These are phyloP conservation scores for Ophiognomonia clavigignenti-juglandacearum DNA, from an alignment of 2,329 filamentous ascomycete genomes.

Conservation along the genomic window DNA sequence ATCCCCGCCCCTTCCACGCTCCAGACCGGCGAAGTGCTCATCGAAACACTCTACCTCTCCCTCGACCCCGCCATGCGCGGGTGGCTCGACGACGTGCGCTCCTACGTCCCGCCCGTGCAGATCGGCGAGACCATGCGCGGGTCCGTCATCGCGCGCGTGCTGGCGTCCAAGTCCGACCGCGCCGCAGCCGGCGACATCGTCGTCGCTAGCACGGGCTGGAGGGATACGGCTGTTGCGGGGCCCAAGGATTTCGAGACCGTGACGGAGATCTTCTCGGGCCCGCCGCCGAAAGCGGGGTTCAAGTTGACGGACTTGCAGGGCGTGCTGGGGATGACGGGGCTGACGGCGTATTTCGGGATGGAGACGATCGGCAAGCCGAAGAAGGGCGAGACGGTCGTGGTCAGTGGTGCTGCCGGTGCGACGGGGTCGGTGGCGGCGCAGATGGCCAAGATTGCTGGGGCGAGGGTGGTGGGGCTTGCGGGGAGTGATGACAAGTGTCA, in stretches of 20 bases:
- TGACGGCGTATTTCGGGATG: conserved; percentile 66
- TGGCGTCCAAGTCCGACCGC: conserved; percentile 40
- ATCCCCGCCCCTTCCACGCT: conserved; percentile 41
- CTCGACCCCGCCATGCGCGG: conserved; percentile 62
- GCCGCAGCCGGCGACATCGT: conserved; percentile 48
- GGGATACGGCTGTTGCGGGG: conserved; percentile 48
- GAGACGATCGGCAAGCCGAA: conserved; percentile 57
- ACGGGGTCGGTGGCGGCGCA: conserved; percentile 63
- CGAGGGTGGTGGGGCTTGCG: conserved; percentile 48
- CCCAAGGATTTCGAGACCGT: conserved; percentile 34
- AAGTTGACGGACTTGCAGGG: conserved; percentile 47
- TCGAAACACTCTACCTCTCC: conserved; percentile 48
- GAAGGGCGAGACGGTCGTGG: conserved; percentile 61
- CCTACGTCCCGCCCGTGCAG: conserved; percentile 58
- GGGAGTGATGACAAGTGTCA: conserved; percentile 53
- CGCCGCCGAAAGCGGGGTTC: conserved; percentile 20
- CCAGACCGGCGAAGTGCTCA: conserved; percentile 49
- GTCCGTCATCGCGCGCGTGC: conserved; percentile 45
- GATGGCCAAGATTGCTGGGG: conserved; percentile 61
- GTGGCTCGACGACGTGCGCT: conserved; percentile 44
- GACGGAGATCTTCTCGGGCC: conserved; percentile 5
- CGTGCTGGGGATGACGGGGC: conserved; percentile 53
- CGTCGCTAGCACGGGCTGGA: conserved; percentile 47
- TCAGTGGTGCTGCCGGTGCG: conserved; percentile 62
- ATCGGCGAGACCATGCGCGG: conserved; percentile 59